Conservation (phyloP, 2,329 filamentous ascomycete genomes). For the Fusarium domesticum region DNA sequence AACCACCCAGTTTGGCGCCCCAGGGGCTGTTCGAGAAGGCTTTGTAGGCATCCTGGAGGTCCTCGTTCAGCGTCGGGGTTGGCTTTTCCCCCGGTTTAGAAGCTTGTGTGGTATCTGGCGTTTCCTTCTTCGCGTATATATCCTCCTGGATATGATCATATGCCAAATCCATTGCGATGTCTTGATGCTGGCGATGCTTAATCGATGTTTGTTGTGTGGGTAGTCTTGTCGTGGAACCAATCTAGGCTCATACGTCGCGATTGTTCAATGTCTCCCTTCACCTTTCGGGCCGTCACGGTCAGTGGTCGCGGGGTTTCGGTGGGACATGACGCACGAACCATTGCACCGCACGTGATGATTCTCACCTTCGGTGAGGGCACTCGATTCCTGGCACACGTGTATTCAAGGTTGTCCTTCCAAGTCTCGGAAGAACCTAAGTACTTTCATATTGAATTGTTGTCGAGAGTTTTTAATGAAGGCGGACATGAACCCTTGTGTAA, state of each 20-base stretch:
- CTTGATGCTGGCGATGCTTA: not conserved
- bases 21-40: conserved; percentile 88
- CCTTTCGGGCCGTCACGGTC: not conserved
- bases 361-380: not conserved
- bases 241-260: not conserved
- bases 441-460: too few relatives aligned
- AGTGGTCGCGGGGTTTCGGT: not conserved
- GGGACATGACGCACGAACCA: not conserved
- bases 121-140: conserved; percentile 57
- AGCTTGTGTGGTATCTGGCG: conserved; percentile 45
- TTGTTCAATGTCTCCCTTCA: not conserved
- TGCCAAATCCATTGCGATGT: conserved; percentile 76
- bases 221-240: not conserved
- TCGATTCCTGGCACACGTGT: too few relatives aligned
- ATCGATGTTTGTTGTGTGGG: not conserved
- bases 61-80: conserved; percentile 68
- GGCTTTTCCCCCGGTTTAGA: conserved; percentile 38
- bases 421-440: too few relatives aligned
- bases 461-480: too few relatives aligned
- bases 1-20: conserved; percentile 83
- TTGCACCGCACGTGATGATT: not conserved
- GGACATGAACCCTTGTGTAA: too few relatives aligned
- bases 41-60: conserved; percentile 93
- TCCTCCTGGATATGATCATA: conserved; percentile 97
- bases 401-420: too few relatives aligned